These are phyloP conservation scores for Theobroma grandiflorum DNA, from an alignment of 441 rosid species.

Conservation along the genomic window DNA sequence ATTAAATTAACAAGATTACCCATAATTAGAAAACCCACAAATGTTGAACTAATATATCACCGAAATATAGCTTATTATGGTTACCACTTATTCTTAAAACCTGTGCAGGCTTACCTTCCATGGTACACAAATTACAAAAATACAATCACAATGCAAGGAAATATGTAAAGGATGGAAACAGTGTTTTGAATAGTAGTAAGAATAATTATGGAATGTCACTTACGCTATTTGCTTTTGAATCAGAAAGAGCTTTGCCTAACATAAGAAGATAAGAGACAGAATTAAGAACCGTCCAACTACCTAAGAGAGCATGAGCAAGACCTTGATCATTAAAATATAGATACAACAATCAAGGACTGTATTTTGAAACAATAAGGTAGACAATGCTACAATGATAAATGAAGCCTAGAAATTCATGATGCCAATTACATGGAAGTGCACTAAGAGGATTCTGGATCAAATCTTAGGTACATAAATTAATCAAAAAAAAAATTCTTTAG, in stretches of 20 bases:
- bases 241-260: constrained; percentile 15
- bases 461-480: not conserved
- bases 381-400: not conserved
- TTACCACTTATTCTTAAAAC: constrained; percentile 1
- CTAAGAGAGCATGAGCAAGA: not conserved
- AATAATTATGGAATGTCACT: not conserved
- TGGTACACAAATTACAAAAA: not conserved
- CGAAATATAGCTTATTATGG: not conserved
- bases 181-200: not conserved
- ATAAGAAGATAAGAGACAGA: not conserved
- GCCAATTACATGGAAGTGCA: not conserved
- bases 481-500: not conserved
- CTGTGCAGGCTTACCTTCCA: not conserved
- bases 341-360: not conserved
- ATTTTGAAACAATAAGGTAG: not conserved
- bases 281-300: constrained; percentile 6
- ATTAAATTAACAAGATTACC: constrained; percentile 19
- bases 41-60: constrained; percentile 8
- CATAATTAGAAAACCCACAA: not conserved
- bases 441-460: not conserved
- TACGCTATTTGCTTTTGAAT: not conserved
- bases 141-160: not conserved
- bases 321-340: constrained; percentile 11
- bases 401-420: not conserved
- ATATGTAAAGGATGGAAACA: not conserved